Base-by-base conservation (phyloP, 2,329 filamentous ascomycete genomes). In the Metarhizium humberi region DNA sequence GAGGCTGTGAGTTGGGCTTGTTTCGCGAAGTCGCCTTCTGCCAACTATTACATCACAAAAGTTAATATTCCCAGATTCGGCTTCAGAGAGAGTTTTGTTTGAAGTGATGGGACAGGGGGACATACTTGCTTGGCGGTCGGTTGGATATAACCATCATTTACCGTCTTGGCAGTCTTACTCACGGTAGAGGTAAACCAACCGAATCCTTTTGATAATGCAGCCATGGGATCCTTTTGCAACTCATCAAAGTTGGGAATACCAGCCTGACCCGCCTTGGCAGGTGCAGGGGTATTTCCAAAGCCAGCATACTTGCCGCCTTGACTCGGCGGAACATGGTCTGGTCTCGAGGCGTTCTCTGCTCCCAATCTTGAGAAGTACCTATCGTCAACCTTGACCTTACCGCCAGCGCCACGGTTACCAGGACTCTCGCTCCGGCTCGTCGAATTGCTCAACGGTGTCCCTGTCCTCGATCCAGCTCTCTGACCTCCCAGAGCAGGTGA, bases 261-360 rank as follows among this genome's bases (percentile, higher is more conserved):
- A 13, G 73, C 69, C 52, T 69, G 67, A 46, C 69, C 70, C 38
- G 70, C 70, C 54, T 76, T 71, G 52, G 75, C 69, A 18, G 82
- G 77, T 54, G 77, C 78, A 30, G 87, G 81, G 51, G 85, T 84
- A 67, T 86, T 95, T 40, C 94, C 94, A 69, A 99, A 99, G 0
- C 94, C 94, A 11, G 76, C 80, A 67, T 90, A 99, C 71, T 95
- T 96, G 11, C 94, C 94, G 57, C 94, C 94, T 69, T 96, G 92
- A 58, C 79, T 92, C 0, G 94, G 94, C 34, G 90, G 87, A 53
- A 97, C 64, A 63, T 82, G 77, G 0, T 86, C 90, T 6, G 88
- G 78, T 57, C 94, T 78, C 43, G 77, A 75, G 5, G 91, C 88
- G 68, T 99, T 99, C 58, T 90, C 88, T 30, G 81, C 82, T 4